phyloP scores from a whole-genome alignment of 2,329 filamentous ascomycete species.

The Oidium heveae region DNA sequence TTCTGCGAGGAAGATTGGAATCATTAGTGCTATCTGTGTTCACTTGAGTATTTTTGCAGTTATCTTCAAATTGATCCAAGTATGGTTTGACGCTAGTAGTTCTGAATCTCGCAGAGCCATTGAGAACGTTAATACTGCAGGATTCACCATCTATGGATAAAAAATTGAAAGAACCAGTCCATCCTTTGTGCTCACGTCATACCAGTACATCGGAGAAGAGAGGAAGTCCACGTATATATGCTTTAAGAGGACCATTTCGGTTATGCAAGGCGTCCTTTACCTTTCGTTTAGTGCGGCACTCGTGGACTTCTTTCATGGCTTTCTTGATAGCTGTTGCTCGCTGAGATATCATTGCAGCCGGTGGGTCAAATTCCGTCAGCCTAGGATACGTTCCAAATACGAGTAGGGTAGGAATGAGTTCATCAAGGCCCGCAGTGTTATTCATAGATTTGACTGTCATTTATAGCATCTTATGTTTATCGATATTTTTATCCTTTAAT shows the following conservation, averaged over 20 bases:
- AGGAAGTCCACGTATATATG: background rate
- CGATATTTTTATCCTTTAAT: background rate
- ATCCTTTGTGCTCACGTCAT: background rate
- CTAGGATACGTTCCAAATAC: too few relatives aligned
- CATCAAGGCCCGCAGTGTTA: too few relatives aligned
- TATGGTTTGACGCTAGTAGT: background rate
- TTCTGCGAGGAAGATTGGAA: background rate
- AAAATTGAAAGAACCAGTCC: background rate
- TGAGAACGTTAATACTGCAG: background rate
- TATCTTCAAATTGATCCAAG: background rate
- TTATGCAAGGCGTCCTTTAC: background rate
- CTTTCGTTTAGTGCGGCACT: background rate
- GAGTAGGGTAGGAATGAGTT: too few relatives aligned
- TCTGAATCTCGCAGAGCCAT: background rate
- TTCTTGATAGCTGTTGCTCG: background rate
- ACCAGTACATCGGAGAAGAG: background rate
- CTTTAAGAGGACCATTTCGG: background rate
- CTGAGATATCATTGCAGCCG: too few relatives aligned
- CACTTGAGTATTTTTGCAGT: background rate
- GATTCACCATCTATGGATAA: background rate
- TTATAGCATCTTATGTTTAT: background rate
- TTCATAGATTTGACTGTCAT: too few relatives aligned
- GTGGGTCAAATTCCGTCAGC: too few relatives aligned
- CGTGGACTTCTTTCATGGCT: background rate
- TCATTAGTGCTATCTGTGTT: background rate